These are phyloP conservation scores for Porcisia deanei DNA, from an alignment of 208 protist species.

Conservation along the genomic window DNA sequence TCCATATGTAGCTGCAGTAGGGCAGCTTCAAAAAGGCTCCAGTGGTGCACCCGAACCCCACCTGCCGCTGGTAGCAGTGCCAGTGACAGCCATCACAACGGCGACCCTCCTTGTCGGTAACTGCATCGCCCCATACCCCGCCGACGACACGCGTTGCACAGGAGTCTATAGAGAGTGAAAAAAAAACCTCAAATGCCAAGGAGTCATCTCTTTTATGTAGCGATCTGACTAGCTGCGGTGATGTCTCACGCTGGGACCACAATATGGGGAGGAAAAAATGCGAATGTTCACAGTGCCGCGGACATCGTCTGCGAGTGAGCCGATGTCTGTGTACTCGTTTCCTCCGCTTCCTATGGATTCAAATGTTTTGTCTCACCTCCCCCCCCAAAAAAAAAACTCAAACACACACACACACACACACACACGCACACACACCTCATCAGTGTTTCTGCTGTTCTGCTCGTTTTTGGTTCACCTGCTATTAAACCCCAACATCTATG, in stretches of 20 bases:
- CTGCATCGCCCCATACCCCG: constrained; percentile 15
- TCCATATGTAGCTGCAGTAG: constrained; percentile 23
- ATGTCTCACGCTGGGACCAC: no score
- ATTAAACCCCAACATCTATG: background rate
- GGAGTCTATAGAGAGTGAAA: background rate
- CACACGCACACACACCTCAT: background rate
- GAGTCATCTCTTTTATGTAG: no score
- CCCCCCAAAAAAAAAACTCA: background rate
- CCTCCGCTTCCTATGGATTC: background rate
- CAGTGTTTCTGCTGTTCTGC: background rate
- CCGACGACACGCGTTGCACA: background rate
- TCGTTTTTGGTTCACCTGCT: constrained; percentile 2
- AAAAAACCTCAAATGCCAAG: no score
- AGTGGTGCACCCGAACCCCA: background rate
- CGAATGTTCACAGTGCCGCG: background rate
- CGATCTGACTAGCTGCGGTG: background rate
- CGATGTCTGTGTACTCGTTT: background rate
- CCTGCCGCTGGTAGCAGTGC: background rate
- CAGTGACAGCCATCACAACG: background rate
- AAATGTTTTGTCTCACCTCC: no score
- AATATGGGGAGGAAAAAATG: background rate
- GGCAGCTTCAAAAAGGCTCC: background rate
- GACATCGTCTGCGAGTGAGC: background rate
- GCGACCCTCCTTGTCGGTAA: constrained; percentile 17
- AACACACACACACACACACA: no score